phyloP scores from a whole-genome alignment of 345 rosid genomes.

The Lepidium africanum region DNA sequence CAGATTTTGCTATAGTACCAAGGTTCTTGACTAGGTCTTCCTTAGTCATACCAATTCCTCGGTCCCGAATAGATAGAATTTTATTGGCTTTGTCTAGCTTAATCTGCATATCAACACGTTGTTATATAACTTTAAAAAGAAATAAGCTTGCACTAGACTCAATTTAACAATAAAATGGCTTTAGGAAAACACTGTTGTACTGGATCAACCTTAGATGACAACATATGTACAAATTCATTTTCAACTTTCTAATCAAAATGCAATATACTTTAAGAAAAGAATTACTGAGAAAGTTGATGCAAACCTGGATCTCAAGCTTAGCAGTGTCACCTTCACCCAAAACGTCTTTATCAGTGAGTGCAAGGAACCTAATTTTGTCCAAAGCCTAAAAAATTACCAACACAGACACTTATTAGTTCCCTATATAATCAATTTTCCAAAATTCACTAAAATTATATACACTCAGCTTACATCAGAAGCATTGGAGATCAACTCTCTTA shows the following conservation, averaged over 20 bases:
- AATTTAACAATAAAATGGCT: background rate
- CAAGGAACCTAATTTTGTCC: slow-evolving; percentile 92
- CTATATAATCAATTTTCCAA: background rate
- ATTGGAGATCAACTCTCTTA: slow-evolving; percentile 93
- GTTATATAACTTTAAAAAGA: background rate
- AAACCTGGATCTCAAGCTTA: slow-evolving; percentile 95
- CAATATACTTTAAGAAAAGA: background rate
- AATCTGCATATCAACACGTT: slow-evolving; percentile 44
- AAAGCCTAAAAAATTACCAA: slow-evolving; percentile 49
- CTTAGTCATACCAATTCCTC: slow-evolving; percentile 98
- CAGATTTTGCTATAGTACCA: slow-evolving; percentile 98
- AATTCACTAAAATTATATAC: background rate
- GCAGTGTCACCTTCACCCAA: slow-evolving; percentile 87
- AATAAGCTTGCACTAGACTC: background rate
- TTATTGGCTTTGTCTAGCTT: slow-evolving; percentile 89
- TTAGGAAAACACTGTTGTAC: background rate
- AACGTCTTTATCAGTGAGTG: slow-evolving; percentile 86
- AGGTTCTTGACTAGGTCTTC: slow-evolving; percentile 93
- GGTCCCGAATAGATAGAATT: slow-evolving; percentile 76
- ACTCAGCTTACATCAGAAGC: slow-evolving; percentile 81
- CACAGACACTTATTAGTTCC: background rate
- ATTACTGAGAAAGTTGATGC: background rate
- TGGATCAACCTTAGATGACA: background rate
- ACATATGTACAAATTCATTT: background rate
- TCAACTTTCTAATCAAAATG: background rate